Conservation (phyloP, 2,329 filamentous ascomycete species). For the Pyrenochaeta sp. region DNA sequence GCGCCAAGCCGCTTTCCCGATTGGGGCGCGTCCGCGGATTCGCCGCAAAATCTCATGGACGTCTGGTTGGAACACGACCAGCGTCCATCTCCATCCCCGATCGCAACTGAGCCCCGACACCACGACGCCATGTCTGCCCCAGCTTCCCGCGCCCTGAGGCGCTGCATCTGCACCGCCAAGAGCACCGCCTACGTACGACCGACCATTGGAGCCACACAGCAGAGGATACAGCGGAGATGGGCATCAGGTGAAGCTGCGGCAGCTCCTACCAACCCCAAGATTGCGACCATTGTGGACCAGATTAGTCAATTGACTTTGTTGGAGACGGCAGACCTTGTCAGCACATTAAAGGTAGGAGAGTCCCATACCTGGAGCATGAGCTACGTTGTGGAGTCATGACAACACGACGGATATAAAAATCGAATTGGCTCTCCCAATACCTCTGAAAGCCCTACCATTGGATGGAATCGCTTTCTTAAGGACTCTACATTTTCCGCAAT, state of each 20-base stretch:
- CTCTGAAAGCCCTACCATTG: no score
- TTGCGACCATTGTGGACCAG: constrained; percentile 92
- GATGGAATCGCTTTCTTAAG: background rate
- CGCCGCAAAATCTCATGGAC: constrained; percentile 42
- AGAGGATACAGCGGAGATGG: constrained; percentile 72
- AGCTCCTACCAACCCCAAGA: constrained; percentile 80
- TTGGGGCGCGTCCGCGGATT: constrained; percentile 27
- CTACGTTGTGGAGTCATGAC: no score
- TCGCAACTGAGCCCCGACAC: constrained; percentile 26
- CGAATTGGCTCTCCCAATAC: no score
- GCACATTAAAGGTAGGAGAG: constrained; percentile 82
- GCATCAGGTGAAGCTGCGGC: constrained; percentile 80
- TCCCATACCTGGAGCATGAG: background rate
- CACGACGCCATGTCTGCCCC: constrained; percentile 53
- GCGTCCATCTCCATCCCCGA: constrained; percentile 25
- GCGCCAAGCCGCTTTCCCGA: constrained; percentile 35
- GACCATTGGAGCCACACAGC: constrained; percentile 45
- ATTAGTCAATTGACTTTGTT: constrained; percentile 97
- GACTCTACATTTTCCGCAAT: background rate
- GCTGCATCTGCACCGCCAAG: constrained; percentile 50
- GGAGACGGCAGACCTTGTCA: constrained; percentile 95
- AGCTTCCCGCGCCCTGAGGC: constrained; percentile 53
- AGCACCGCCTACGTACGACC: constrained; percentile 35
- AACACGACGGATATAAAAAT: no score
- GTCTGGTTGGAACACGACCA: constrained; percentile 26